Base-by-base conservation (phyloP, 805 yeast genomes). In the Monosporozyma yasuniensis region DNA sequence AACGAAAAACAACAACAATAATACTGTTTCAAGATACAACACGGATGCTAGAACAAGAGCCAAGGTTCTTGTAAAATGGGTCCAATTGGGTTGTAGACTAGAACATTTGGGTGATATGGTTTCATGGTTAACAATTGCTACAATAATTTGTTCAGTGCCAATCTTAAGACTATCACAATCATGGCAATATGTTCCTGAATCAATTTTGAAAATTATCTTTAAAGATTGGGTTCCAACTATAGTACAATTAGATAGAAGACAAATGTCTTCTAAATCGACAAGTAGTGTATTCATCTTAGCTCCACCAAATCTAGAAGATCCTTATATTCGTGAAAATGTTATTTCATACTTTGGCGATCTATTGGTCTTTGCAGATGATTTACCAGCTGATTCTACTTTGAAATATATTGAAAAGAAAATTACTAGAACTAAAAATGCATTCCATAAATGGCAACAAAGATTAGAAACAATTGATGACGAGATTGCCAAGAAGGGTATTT, bases 191-290 rank as follows among this genome's bases (percentile, higher is more conserved):
- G 86, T 89, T 3, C 77, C 84, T 12, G 74, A 76, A 19, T 76
- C 77, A 27, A 72, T 77, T 44, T 65, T 86, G 47, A 80, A 78
- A 49, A 69, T 79, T 2, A 78, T 88, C 27, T 77, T 81, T 42
- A 79, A 81, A 47, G 95, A 86, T 57, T 91, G 97, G 97, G 87
- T 93, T 0, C 96, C 95, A 2, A 95, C 91, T 22, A 83, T 87
- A 8, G 87, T 86, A 68, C 97, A 90, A 61, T 72, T 91, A 34
- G 95, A 88, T 54, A 77, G 93, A 60, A 74, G 93, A 56, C 76
- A 83, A 46, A 72, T 85, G 65, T 72, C 77, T 19, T 73, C 79
- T 43, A 78, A 79, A 46, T 71, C 80, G 4, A 73, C 79, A 38
- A 77, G 75, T 49, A 77, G 80, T 50, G 65, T 74, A 77, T 47